phyloP scores from a whole-genome alignment of 2,329 filamentous ascomycete genomes.

The Xylogone sp. region DNA sequence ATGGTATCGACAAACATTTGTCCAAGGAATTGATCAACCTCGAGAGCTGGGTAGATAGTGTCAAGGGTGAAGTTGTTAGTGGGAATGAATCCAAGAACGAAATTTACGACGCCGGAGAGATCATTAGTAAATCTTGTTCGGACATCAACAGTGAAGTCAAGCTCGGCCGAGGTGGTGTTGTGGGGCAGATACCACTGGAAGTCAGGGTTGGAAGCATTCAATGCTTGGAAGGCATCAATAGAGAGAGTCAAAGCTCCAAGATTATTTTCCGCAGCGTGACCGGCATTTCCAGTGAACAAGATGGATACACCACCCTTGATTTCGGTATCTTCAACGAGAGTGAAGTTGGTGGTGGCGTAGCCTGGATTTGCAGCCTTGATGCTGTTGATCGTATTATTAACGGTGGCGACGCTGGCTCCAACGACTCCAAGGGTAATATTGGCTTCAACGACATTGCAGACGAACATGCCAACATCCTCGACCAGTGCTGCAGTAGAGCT shows the following conservation, averaged over 20 bases:
- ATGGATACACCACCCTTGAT: neutral
- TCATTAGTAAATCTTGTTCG: neutral
- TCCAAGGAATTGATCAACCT: neutral
- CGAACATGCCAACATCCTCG: neutral
- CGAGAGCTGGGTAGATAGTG: neutral
- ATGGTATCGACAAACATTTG: neutral
- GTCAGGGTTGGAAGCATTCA: neutral
- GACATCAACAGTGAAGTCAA: neutral
- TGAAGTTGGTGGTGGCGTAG: neutral
- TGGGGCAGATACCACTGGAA: neutral
- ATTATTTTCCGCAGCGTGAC: neutral
- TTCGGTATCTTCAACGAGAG: neutral
- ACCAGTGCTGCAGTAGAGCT: neutral
- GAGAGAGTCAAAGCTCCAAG: neutral
- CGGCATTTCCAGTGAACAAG: neutral
- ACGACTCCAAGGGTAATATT: neutral
- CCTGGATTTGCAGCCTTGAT: neutral
- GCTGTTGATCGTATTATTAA: neutral
- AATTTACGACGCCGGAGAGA: neutral
- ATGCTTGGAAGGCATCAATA: neutral
- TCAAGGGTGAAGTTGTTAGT: neutral
- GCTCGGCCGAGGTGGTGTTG: neutral
- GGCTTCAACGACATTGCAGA: neutral
- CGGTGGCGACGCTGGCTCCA: neutral
- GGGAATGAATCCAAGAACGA: neutral